Evolutionary conservation across 2,329 filamentous ascomycete species (phyloP).

Genomic region (Beauveria rudraprayagi): DNA sequence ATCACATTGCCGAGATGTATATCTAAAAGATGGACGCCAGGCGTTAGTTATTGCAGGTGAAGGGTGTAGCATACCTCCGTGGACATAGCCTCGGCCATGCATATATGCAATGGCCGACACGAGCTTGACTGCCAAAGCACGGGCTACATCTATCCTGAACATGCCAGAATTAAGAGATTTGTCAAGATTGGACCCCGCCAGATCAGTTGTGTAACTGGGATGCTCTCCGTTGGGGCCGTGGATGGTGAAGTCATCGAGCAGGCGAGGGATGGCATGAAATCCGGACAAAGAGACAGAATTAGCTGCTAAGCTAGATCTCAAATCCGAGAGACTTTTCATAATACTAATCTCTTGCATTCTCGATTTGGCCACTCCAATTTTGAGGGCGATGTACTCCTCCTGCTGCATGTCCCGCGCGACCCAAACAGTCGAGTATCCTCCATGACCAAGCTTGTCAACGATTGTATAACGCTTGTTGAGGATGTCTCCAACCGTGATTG

Average conservation of each 20-base stretch:
- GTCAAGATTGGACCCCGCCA: neutral
- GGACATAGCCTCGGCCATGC: constrained; percentile 19
- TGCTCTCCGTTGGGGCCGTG: neutral
- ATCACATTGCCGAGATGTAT: constrained; percentile 21
- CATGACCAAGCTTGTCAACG: constrained; percentile 30
- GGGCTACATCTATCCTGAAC: constrained; percentile 14
- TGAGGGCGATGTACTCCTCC: constrained; percentile 13
- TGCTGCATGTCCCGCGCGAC: constrained; percentile 26
- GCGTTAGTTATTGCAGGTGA: constrained; percentile 9
- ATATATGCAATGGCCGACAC: constrained; percentile 20
- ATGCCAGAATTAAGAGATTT: neutral
- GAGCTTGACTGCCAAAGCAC: constrained; percentile 16
- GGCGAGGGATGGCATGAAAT: neutral
- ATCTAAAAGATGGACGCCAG: constrained; percentile 12
- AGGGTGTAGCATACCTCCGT: constrained; percentile 17
- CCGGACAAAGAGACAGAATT: neutral
- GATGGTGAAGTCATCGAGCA: neutral
- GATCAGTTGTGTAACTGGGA: neutral
- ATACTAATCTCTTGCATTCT: neutral
- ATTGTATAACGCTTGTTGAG: constrained; percentile 24
- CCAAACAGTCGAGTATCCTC: constrained; percentile 32
- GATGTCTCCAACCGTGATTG: neutral
- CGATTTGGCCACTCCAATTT: constrained; percentile 10
- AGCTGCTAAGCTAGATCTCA: neutral
- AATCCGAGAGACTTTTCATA: neutral